Conservation (phyloP, 768 basidiomycete species). For the Lactifluus echinatus region DNA sequence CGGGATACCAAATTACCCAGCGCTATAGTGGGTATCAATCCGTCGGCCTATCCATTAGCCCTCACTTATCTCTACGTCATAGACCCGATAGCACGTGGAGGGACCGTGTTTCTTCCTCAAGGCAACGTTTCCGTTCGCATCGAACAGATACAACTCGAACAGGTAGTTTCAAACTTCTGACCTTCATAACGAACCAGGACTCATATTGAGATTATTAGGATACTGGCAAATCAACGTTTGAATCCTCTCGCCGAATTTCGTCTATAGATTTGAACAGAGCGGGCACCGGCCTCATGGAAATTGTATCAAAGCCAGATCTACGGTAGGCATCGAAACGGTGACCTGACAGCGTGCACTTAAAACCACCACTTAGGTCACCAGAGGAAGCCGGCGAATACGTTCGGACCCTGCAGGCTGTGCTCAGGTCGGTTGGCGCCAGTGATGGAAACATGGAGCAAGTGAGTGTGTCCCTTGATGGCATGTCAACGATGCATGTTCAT, state of each 20-base stretch:
- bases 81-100: slow-evolving; percentile 77
- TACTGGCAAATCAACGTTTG: slow-evolving; percentile 76
- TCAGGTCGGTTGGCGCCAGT: slow-evolving; percentile 79
- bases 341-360: background rate
- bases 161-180: slow-evolving; percentile 35
- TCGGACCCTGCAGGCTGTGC: slow-evolving; percentile 65
- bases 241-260: slow-evolving; percentile 41
- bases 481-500: slow-evolving; percentile 3
- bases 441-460: slow-evolving; percentile 98
- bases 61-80: slow-evolving; percentile 2
- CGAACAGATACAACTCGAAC: slow-evolving; percentile 92
- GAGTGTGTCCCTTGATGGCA: slow-evolving; percentile 17
- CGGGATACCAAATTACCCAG: slow-evolving; percentile 84
- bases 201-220: slow-evolving; percentile 44
- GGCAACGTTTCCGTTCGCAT: slow-evolving; percentile 55
- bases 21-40: slow-evolving; percentile 3
- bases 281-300: slow-evolving; percentile 87
- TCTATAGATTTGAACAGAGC: slow-evolving; percentile 86
- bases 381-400: slow-evolving; percentile 91
- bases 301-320: slow-evolving; percentile 91
- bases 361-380: slow-evolving; percentile 42
- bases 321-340: slow-evolving; percentile 29
- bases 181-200: background rate
- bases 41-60: background rate
- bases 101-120: slow-evolving; percentile 42